Percentiles rank a stretch among this genome's conserved stretches.
Evolutionary conservation across 139 green algal genomes (phyloP).

Genomic region (Bryopsis sp.): DNA sequence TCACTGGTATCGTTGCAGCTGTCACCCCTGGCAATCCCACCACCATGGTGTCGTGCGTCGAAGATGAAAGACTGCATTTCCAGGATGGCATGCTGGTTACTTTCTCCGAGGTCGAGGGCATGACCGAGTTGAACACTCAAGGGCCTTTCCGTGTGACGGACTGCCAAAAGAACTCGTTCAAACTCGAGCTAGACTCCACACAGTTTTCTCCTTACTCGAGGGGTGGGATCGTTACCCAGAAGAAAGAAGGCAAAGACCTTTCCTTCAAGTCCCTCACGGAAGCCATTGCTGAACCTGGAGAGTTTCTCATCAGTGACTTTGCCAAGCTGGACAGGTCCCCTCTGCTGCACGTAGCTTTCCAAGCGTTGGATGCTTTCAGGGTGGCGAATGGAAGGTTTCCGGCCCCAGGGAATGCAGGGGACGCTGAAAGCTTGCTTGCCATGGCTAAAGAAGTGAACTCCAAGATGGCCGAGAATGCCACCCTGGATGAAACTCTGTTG

Average conservation of each 20-base stretch:
- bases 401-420: slow-evolving; percentile 40
- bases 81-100: slow-evolving; percentile 74
- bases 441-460: slow-evolving; percentile 59
- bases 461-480: slow-evolving; percentile 25
- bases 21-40: slow-evolving; percentile 59
- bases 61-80: slow-evolving; percentile 97
- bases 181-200: slow-evolving; percentile 84
- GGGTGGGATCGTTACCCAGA: slow-evolving; percentile 82
- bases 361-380: slow-evolving; percentile 81
- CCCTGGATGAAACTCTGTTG: slow-evolving; percentile 40
- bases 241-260: slow-evolving; percentile 74
- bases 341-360: slow-evolving; percentile 88
- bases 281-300: slow-evolving; percentile 69
- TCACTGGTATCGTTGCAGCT: slow-evolving; percentile 85
- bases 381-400: slow-evolving; percentile 32
- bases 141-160: slow-evolving; percentile 68
- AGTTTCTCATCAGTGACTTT: slow-evolving; percentile 96
- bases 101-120: slow-evolving; percentile 87
- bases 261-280: slow-evolving; percentile 57
- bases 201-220: slow-evolving; percentile 53
- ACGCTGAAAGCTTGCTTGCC: slow-evolving; percentile 59
- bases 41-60: slow-evolving; percentile 84
- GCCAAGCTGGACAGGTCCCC: slow-evolving; percentile 86
- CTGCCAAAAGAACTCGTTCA: slow-evolving; percentile 80
- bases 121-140: slow-evolving; percentile 73